Conservation (phyloP, 2,329 filamentous ascomycete species). For the Whalleya microplaca region DNA sequence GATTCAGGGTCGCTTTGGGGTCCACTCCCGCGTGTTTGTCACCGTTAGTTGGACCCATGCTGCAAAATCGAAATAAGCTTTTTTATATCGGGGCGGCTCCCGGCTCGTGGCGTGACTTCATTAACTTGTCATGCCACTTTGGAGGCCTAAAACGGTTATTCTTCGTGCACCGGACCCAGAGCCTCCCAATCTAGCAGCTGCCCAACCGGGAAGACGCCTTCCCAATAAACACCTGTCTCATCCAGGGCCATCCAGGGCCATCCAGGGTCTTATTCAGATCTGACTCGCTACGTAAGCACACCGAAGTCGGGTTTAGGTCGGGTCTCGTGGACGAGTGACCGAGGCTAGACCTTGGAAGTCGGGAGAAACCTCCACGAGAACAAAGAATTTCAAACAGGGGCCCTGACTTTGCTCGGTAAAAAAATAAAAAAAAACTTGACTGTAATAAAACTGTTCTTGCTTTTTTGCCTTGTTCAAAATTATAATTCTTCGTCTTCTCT, state of each 20-base stretch:
- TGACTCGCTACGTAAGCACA: slow-evolving; percentile 1
- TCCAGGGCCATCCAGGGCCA: too few relatives aligned
- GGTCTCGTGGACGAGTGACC: slow-evolving; percentile 22
- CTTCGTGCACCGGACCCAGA: slow-evolving; percentile 22
- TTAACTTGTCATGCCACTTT: slow-evolving; percentile 27
- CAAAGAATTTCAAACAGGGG: slow-evolving; percentile 24
- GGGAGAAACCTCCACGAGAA: slow-evolving; percentile 28
- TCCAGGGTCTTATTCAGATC: slow-evolving; percentile 13
- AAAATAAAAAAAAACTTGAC: slow-evolving; percentile 17
- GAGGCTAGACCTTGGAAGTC: slow-evolving; percentile 21
- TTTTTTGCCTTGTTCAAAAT: slow-evolving; percentile 13
- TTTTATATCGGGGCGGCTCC: slow-evolving; percentile 22
- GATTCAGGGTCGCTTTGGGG: too few relatives aligned
- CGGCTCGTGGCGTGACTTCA: slow-evolving; percentile 25
- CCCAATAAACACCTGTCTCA: slow-evolving; percentile 18
- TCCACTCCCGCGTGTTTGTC: background rate
- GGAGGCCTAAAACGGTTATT: slow-evolving; percentile 27
- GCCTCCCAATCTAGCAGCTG: slow-evolving; percentile 24
- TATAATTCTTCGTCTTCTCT: slow-evolving; percentile 9
- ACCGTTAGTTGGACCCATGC: background rate
- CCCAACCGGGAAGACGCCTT: slow-evolving; percentile 13
- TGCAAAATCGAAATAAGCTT: slow-evolving; percentile 18
- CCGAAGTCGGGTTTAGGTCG: slow-evolving; percentile 20
- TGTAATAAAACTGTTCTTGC: slow-evolving; percentile 5
- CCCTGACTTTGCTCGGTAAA: slow-evolving; percentile 13